These are phyloP conservation scores for Pythium periplocum DNA, from an alignment of 352 stramenopile species.

Conservation along the genomic window DNA sequence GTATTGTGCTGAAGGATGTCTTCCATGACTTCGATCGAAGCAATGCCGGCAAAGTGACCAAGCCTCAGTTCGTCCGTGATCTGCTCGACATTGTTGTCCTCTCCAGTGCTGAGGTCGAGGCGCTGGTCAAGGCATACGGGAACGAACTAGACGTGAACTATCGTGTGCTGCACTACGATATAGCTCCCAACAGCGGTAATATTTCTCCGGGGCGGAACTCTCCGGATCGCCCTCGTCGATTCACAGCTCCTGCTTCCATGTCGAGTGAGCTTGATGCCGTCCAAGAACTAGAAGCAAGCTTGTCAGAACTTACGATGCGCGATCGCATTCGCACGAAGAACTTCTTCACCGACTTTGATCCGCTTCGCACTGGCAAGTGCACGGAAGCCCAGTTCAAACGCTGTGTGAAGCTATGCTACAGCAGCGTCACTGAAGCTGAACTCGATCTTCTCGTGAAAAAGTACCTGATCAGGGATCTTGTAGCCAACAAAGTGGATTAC, in stretches of 20 bases:
- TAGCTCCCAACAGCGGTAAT: constrained; percentile 33
- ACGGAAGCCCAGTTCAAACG: constrained; percentile 73
- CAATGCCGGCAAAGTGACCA: constrained; percentile 80
- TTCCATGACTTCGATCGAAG: constrained; percentile 84
- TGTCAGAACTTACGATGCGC: constrained; percentile 53
- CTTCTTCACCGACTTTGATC: constrained; percentile 84
- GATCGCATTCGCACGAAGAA: constrained; percentile 81
- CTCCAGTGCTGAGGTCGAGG: constrained; percentile 39
- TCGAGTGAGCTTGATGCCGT: constrained; percentile 19
- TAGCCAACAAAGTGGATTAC: constrained; percentile 70
- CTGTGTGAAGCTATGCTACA: constrained; percentile 76
- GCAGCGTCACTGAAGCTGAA: constrained; percentile 49
- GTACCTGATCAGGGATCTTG: constrained; percentile 38
- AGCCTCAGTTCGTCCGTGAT: constrained; percentile 70
- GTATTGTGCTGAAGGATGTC: constrained; percentile 83
- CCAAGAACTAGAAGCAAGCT: constrained; percentile 45
- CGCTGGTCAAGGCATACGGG: constrained; percentile 66
- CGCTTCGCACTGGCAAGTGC: constrained; percentile 67
- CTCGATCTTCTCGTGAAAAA: constrained; percentile 54
- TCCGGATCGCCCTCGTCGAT: constrained; percentile 43
- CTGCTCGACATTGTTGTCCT: constrained; percentile 62
- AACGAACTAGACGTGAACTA: constrained; percentile 79
- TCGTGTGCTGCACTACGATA: constrained; percentile 61
- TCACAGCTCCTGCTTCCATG: constrained; percentile 23
- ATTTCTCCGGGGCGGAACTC: constrained; percentile 26